Evolutionary conservation across 768 basidiomycete genomes (phyloP).

Genomic region (Boletus reticulatus): DNA sequence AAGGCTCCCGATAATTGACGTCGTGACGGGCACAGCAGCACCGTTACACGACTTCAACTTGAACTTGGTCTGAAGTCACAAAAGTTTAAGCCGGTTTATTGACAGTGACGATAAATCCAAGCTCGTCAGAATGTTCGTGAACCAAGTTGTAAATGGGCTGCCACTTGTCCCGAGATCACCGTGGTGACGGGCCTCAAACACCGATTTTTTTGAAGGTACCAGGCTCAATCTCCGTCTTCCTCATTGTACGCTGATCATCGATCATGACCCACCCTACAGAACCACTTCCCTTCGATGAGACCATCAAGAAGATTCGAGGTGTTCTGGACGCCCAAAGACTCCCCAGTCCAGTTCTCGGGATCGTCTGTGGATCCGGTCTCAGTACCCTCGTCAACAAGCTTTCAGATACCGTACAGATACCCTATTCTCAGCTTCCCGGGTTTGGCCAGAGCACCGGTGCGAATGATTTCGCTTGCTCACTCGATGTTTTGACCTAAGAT

Average conservation of each 20-base stretch:
- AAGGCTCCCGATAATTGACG: too few relatives aligned
- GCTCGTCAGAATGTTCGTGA: too few relatives aligned
- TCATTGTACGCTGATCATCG: background rate
- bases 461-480: conserved; percentile 5
- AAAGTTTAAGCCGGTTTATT: too few relatives aligned
- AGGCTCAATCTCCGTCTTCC: too few relatives aligned
- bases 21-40: too few relatives aligned
- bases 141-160: conserved; percentile 32
- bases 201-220: too few relatives aligned
- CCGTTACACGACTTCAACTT: too few relatives aligned
- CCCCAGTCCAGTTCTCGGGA: conserved; percentile 64
- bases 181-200: background rate
- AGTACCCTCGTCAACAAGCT: conserved; percentile 68
- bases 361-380: conserved; percentile 86
- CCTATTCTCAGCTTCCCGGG: conserved; percentile 67
- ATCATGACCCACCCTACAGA: conserved; percentile 15
- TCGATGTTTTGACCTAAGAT: background rate
- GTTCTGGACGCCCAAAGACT: conserved; percentile 33
- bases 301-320: conserved; percentile 28
- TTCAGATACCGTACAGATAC: conserved; percentile 54
- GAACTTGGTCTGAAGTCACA: too few relatives aligned
- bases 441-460: conserved; percentile 77
- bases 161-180: conserved; percentile 23
- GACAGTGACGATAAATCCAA: too few relatives aligned
- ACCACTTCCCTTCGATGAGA: conserved; percentile 26